Evolutionary conservation across 805 yeast genomes (phyloP), one percentile per base, ranked within the genome.

Genomic region (Blastobotrys peoriensis): DNA sequence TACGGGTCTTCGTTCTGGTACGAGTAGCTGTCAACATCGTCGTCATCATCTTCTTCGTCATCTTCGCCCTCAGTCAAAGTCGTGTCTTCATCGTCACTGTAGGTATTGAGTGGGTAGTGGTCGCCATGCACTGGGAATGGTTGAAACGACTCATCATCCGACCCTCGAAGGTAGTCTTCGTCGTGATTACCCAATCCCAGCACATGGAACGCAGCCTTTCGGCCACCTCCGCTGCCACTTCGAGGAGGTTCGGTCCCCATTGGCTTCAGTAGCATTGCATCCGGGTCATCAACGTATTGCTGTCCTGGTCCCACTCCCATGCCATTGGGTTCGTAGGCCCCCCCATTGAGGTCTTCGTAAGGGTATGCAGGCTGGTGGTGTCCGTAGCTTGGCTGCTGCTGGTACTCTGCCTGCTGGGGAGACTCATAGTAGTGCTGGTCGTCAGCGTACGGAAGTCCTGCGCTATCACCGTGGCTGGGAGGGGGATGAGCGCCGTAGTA

Each of bases 51-150:
- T 1, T 52, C 55, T 5, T 48, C 58, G 40, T 47, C 51, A 19
- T 51, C 60, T 33, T 59, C 64, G 33, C 55, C 59, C 36, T 52
- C 60, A 28, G 38, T 55, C 60, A 20, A 44, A 49, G 15, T 52
- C 60, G 8, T 43, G 28, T 54, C 57, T 30, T 37, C 42, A 8
- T 46, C 58, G 38, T 51, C 53, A 4, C 53, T 51, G 33, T 46
- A 57, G 1, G 68, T 64, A 45, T 65, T 65, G 34, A 65, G 46
- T 3, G 61, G 63, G 46, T 65, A 65, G 38, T 59, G 60, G 40
- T 63, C 70, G 5, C 69, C 69, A 3, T 50, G 44, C 27, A 65
- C 58, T 9, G 69, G 69, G 38, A 65, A 57, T 15, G 64, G 67
- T 39, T 53, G 54, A 46, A 60, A 64, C 22, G 47, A 48, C 20